Evolutionary conservation across 2,329 filamentous ascomycete species (phyloP).

Genomic region (Fusarium algeriense): DNA sequence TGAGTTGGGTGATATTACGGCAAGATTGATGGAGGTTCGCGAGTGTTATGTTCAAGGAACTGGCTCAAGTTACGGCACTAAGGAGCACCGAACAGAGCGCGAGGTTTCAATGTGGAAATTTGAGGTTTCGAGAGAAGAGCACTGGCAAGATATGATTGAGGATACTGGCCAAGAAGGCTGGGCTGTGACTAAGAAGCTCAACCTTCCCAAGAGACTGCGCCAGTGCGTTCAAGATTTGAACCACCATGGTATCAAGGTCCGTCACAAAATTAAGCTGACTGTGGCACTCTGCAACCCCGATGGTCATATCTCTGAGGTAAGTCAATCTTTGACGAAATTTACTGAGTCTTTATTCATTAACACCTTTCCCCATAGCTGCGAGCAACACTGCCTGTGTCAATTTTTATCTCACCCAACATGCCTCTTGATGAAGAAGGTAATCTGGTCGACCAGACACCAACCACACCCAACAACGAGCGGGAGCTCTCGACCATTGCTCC

Average conservation of each 20-base stretch:
- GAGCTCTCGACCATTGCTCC: slow-evolving; percentile 78
- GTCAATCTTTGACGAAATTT: slow-evolving; percentile 28
- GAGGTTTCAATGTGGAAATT: slow-evolving; percentile 72
- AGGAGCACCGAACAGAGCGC: slow-evolving; percentile 72
- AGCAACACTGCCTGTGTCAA: slow-evolving; percentile 88
- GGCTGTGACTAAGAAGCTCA: slow-evolving; percentile 70
- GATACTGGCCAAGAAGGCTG: slow-evolving; percentile 76
- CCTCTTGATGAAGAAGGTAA: slow-evolving; percentile 89
- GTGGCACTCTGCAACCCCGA: slow-evolving; percentile 95
- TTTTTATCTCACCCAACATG: slow-evolving; percentile 96
- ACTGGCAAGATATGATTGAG: slow-evolving; percentile 77
- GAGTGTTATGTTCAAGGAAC: slow-evolving; percentile 70
- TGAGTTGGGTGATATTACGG: slow-evolving; percentile 83
- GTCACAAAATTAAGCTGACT: slow-evolving; percentile 92
- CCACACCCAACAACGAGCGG: slow-evolving; percentile 57
- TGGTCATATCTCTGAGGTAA: slow-evolving; percentile 89
- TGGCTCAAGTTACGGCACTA: slow-evolving; percentile 58
- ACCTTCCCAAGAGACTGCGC: slow-evolving; percentile 84
- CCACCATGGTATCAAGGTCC: slow-evolving; percentile 87
- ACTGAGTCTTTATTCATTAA: slow-evolving; percentile 9
- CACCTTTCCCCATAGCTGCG: slow-evolving; percentile 68
- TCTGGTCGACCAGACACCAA: slow-evolving; percentile 72
- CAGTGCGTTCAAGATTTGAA: slow-evolving; percentile 92
- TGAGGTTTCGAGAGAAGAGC: slow-evolving; percentile 66
- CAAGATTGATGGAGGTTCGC: slow-evolving; percentile 83